These are phyloP conservation scores for Amphicarpaea edgeworthii DNA, from an alignment of 306 rosid species.

Conservation along the genomic window DNA sequence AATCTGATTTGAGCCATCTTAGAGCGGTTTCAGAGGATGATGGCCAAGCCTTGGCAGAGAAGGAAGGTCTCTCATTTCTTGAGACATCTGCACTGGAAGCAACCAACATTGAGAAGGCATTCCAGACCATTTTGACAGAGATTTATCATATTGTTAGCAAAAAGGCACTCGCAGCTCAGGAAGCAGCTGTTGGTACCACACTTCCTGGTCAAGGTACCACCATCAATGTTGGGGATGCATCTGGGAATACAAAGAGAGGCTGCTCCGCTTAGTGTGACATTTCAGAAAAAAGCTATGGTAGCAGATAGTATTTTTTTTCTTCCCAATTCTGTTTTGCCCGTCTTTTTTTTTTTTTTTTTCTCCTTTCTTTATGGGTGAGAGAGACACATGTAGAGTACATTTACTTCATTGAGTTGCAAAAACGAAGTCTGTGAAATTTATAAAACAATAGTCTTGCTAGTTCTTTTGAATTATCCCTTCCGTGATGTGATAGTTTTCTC, in stretches of 20 bases:
- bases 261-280: conserved; percentile 68
- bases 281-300: conserved; percentile 47
- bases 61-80: conserved; percentile 94
- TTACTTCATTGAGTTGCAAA: conserved; percentile 65
- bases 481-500: conserved; percentile 52
- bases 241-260: conserved; percentile 68
- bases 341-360: conserved; percentile 27
- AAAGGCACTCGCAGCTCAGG: conserved; percentile 98
- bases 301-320: conserved; percentile 50
- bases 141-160: conserved; percentile 96
- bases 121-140: conserved; percentile 94
- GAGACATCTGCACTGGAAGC: conserved; percentile 99
- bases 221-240: conserved; percentile 80
- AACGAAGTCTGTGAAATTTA: conserved; percentile 63
- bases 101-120: conserved; percentile 94
- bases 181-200: conserved; percentile 63
- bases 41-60: conserved; percentile 92
- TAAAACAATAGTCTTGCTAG: conserved; percentile 53
- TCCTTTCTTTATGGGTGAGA: conserved; percentile 57
- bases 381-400: conserved; percentile 76
- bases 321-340: conserved; percentile 45
- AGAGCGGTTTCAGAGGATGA: conserved; percentile 88
- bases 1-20: conserved; percentile 90
- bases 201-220: conserved; percentile 95
- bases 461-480: conserved; percentile 52